Percentiles rank a stretch among this genome's conserved stretches.
Conservation (phyloP, 2,329 filamentous ascomycete species). For the Pyricularia pennisetigena region DNA sequence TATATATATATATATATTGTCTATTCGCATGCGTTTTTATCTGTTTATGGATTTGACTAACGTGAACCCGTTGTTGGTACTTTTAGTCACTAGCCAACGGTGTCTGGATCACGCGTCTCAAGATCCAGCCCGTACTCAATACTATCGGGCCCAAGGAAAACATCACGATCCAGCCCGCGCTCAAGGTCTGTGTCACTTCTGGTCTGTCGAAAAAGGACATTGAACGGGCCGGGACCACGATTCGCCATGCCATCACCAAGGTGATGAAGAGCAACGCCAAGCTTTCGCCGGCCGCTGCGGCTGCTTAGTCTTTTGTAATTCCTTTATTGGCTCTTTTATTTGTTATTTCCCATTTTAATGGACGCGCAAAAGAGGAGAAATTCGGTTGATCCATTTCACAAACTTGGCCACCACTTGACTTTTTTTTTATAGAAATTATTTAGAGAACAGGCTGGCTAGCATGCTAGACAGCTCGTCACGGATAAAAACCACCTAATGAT, state of each 20-base stretch:
- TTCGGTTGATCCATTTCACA: not conserved
- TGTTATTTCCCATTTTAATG: not conserved
- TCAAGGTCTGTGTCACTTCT: slow-evolving; percentile 86
- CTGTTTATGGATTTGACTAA: not conserved
- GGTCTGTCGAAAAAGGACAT: slow-evolving; percentile 89
- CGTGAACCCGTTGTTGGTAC: not conserved
- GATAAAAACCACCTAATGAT: not conserved
- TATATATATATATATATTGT: not conserved
- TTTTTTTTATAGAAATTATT: not conserved
- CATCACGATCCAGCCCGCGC: slow-evolving; percentile 64
- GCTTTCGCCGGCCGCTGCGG: not conserved
- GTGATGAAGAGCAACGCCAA: slow-evolving; percentile 57
- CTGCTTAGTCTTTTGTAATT: not conserved
- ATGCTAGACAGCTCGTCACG: not conserved
- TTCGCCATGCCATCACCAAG: slow-evolving; percentile 90
- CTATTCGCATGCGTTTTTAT: not conserved
- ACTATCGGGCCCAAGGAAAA: slow-evolving; percentile 58
- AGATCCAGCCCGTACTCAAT: slow-evolving; percentile 59
- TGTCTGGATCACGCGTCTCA: slow-evolving; percentile 80
- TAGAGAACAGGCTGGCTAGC: not conserved
- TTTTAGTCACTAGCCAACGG: slow-evolving; percentile 70
- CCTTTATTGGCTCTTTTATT: not conserved
- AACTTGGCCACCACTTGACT: not conserved
- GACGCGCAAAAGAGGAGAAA: too few species aligned
- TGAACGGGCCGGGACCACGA: slow-evolving; percentile 81